A percentile compares a stretch with the other conserved stretches of the same genome.
Conservation (phyloP, 2,329 filamentous ascomycete species). For the Leptosphaerulina australis region DNA sequence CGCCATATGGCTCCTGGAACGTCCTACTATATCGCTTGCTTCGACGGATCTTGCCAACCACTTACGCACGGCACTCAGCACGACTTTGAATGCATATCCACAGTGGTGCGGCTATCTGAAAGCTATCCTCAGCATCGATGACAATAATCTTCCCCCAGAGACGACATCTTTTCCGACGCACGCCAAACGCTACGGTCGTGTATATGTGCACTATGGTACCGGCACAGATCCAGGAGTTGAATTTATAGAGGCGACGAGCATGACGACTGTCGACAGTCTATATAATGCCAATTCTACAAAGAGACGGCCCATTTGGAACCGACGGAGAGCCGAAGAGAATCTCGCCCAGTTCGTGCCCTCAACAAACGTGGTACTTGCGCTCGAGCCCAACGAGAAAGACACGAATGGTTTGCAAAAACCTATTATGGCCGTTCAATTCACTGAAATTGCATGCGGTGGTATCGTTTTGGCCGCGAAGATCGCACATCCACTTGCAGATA, state of each 20-base stretch:
- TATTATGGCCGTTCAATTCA: conserved; percentile 18
- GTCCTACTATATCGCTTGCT: background rate
- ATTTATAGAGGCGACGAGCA: conserved; percentile 5
- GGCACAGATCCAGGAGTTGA: conserved; percentile 6
- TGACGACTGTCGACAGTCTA: background rate
- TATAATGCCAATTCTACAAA: background rate
- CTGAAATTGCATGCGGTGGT: conserved; percentile 12
- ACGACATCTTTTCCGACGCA: conserved; percentile 5
- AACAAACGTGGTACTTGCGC: background rate
- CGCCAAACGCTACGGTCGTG: conserved; percentile 12
- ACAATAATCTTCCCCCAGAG: background rate
- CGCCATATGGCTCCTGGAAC: conserved; percentile 16
- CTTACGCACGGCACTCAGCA: conserved; percentile 9
- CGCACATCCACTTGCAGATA: conserved; percentile 19
- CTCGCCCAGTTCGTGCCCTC: background rate
- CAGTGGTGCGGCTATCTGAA: conserved; percentile 14
- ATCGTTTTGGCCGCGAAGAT: conserved; percentile 10
- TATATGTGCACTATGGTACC: conserved; percentile 13
- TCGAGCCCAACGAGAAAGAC: conserved; percentile 11
- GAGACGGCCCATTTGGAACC: background rate
- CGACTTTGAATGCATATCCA: conserved; percentile 7
- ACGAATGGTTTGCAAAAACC: conserved; percentile 6
- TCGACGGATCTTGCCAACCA: background rate
- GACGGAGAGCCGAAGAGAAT: background rate
- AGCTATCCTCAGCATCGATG: conserved; percentile 1